These are phyloP conservation scores for Rhinocladiella mackenziei DNA, from an alignment of 2,329 filamentous ascomycete species.

Conservation along the genomic window DNA sequence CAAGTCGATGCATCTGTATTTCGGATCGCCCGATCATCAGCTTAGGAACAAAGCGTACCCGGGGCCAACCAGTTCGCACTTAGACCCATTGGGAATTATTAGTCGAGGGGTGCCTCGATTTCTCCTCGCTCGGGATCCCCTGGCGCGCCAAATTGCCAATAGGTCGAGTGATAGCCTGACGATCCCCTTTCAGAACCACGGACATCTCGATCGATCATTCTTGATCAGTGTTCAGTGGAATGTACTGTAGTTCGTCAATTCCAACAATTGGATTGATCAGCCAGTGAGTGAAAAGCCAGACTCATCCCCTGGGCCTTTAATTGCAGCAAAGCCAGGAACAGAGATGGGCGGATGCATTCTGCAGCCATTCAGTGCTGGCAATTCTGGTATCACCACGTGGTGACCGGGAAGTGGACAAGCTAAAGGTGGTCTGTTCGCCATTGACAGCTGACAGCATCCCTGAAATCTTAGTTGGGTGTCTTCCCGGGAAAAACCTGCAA, in stretches of 20 bases:
- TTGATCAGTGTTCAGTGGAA: too few relatives aligned
- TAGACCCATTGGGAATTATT: constrained; percentile 1
- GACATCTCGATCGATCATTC: too few relatives aligned
- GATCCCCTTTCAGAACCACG: too few relatives aligned
- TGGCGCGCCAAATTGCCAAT: constrained; percentile 8
- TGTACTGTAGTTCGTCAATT: neutral
- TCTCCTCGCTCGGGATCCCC: constrained; percentile 6
- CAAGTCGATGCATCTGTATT: neutral
- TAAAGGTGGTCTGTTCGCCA: too few relatives aligned
- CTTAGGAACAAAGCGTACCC: too few relatives aligned
- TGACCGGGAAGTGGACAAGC: neutral
- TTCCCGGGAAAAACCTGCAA: neutral
- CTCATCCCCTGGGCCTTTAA: constrained; percentile 8
- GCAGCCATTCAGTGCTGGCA: neutral
- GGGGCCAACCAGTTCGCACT: too few relatives aligned
- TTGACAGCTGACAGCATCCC: too few relatives aligned
- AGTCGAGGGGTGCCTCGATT: constrained; percentile 3
- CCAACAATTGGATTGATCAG: neutral
- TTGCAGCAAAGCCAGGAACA: constrained; percentile 5
- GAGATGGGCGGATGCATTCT: neutral
- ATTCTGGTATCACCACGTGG: constrained; percentile 8
- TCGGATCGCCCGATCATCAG: neutral
- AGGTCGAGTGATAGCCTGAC: neutral
- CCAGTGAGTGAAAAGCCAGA: neutral
- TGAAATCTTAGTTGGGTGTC: constrained; percentile 2